Conservation (phyloP, 495 filamentous ascomycete genomes). For the Penicillium lividum region DNA sequence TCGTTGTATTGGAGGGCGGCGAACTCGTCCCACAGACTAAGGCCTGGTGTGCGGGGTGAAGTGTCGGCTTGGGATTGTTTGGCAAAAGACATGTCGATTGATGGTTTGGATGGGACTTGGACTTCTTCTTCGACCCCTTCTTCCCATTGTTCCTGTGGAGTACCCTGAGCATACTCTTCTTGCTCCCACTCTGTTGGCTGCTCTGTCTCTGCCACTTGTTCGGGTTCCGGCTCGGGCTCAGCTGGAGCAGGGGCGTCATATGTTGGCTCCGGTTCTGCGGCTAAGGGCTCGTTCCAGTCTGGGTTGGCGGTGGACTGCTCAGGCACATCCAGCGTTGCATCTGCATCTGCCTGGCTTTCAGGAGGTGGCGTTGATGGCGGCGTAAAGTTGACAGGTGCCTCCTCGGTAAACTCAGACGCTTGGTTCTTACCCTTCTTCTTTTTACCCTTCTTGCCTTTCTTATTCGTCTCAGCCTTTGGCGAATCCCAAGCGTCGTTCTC, state of each 20-base stretch:
- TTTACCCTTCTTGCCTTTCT: conserved; percentile 15
- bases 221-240: background rate
- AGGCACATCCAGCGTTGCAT: conserved; percentile 7
- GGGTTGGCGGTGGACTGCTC: background rate
- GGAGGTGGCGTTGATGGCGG: conserved; percentile 43
- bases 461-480: background rate
- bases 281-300: background rate
- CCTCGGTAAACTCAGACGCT: conserved; percentile 11
- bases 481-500: conserved; percentile 15
- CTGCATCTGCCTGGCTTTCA: conserved; percentile 10
- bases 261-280: background rate
- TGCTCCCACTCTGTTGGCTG: background rate
- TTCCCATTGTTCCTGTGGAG: conserved; percentile 1
- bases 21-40: conserved; percentile 47
- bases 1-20: conserved; percentile 37
- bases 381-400: conserved; percentile 34
- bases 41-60: conserved; percentile 34
- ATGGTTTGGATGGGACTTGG: conserved; percentile 21
- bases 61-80: conserved; percentile 33
- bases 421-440: conserved; percentile 27
- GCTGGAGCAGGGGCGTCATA: background rate
- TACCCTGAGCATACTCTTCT: background rate
- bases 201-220: background rate
- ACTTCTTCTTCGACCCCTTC: conserved; percentile 7
- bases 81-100: conserved; percentile 48